A percentile compares a stretch with the other conserved stretches of the same genome.
Evolutionary conservation across 2,329 filamentous ascomycete genomes (phyloP).

Genomic region (Penicillium crustosum): DNA sequence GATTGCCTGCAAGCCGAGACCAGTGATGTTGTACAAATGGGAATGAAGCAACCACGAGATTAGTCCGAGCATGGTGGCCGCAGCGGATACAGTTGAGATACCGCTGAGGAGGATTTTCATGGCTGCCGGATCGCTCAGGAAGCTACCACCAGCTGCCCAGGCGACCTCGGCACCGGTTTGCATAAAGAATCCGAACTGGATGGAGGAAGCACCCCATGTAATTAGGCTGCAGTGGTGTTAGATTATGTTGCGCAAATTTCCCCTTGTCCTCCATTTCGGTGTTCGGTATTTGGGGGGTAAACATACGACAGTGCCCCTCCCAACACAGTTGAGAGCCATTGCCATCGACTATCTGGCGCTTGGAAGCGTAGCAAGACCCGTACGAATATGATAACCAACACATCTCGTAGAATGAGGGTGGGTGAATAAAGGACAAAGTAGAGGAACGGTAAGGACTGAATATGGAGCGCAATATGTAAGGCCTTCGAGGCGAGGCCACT

Average conservation of each 20-base stretch:
- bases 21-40: slow-evolving; percentile 31
- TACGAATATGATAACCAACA: slow-evolving; percentile 32
- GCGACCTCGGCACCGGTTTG: slow-evolving; percentile 44
- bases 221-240: slow-evolving; percentile 24
- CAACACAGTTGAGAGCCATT: slow-evolving; percentile 26
- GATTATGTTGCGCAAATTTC: neutral
- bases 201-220: slow-evolving; percentile 34
- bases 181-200: slow-evolving; percentile 42
- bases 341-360: slow-evolving; percentile 19
- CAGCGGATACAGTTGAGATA: slow-evolving; percentile 29
- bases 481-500: slow-evolving; percentile 36
- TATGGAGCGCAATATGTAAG: slow-evolving; percentile 36
- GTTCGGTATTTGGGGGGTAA: neutral
- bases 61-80: slow-evolving; percentile 28
- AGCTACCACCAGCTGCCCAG: slow-evolving; percentile 38
- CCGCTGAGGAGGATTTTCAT: slow-evolving; percentile 41
- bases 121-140: slow-evolving; percentile 38
- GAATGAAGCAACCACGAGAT: slow-evolving; percentile 32
- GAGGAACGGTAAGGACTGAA: slow-evolving; percentile 33
- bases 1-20: slow-evolving; percentile 23
- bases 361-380: slow-evolving; percentile 31
- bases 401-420: slow-evolving; percentile 39
- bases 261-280: neutral
- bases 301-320: slow-evolving; percentile 35
- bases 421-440: slow-evolving; percentile 40